Percentiles rank a stretch among this genome's conserved stretches.
phyloP scores from a whole-genome alignment of 164 flowering plant genomes.

The Stephania japonica region DNA sequence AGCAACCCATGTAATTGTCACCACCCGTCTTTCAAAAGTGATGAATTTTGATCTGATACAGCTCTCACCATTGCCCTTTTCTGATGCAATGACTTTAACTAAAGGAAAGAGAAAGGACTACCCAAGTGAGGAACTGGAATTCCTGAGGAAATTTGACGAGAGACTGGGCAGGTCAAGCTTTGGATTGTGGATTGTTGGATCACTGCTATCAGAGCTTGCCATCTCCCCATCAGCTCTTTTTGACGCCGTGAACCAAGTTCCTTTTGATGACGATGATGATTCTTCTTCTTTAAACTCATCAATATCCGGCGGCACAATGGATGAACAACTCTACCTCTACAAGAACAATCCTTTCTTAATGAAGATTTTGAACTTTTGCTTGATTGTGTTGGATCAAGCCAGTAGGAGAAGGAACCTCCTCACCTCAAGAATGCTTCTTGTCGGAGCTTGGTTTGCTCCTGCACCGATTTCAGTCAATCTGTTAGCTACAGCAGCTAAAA shows the following conservation, averaged over 20 bases:
- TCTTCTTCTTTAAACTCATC: constrained; percentile 10
- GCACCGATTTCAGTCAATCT: constrained; percentile 56
- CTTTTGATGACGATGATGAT: constrained; percentile 24
- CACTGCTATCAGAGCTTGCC: constrained; percentile 64
- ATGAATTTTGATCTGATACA: constrained; percentile 61
- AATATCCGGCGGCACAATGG: constrained; percentile 28
- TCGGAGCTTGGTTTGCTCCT: constrained; percentile 87
- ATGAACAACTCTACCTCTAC: constrained; percentile 56
- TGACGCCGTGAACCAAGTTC: constrained; percentile 51
- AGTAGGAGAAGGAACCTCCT: constrained; percentile 37
- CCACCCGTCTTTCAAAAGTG: constrained; percentile 61
- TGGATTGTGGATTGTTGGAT: constrained; percentile 65
- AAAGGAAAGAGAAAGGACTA: constrained; percentile 66
- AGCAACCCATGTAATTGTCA: constrained; percentile 77
- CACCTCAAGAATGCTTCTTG: constrained; percentile 69
- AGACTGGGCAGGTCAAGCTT: constrained; percentile 55
- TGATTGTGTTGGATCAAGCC: constrained; percentile 43
- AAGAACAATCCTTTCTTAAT: constrained; percentile 58
- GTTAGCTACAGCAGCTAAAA: constrained; percentile 63
- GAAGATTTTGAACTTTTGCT: constrained; percentile 48
- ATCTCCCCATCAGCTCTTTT: constrained; percentile 62
- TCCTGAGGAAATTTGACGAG: constrained; percentile 53
- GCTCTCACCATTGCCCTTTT: constrained; percentile 43
- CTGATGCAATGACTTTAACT: constrained; percentile 58
- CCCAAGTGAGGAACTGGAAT: constrained; percentile 46